Evolutionary conservation across 1,284 basidiomycete genomes (phyloP).

Genomic region (Cryptococcus sp.): DNA sequence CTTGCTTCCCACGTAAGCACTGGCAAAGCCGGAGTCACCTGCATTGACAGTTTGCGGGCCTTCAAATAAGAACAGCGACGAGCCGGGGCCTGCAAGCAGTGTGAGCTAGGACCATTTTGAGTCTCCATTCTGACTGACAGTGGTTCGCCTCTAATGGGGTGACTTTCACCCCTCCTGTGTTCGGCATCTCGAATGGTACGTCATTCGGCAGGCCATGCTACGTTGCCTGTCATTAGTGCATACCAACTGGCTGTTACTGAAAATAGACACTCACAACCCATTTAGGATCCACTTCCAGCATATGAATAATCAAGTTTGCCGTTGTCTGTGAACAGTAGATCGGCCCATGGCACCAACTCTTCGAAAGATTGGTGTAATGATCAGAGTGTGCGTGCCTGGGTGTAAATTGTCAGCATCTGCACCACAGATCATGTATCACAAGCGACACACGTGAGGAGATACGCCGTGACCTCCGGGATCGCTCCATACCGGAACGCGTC

Average conservation of each 20-base stretch:
- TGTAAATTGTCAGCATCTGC: neutral
- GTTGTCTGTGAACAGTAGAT: conserved; percentile 94
- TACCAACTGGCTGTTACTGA: too few relatives aligned
- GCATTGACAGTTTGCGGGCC: conserved; percentile 83
- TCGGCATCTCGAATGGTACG: conserved; percentile 66
- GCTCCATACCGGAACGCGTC: conserved; percentile 91
- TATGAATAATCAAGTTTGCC: conserved; percentile 83
- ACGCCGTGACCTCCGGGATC: conserved; percentile 82
- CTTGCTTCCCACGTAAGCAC: conserved; percentile 64
- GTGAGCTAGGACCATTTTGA: neutral
- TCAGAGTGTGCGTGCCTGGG: conserved; percentile 87
- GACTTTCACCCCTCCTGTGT: conserved; percentile 80
- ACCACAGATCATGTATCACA: neutral
- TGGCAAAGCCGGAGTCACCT: conserved; percentile 71
- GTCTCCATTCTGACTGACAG: conserved; percentile 55
- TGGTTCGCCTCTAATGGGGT: conserved; percentile 98
- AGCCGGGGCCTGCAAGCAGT: conserved; percentile 68
- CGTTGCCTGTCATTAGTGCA: conserved; percentile 8
- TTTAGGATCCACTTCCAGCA: conserved; percentile 78
- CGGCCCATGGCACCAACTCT: conserved; percentile 81
- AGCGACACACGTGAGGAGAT: conserved; percentile 72
- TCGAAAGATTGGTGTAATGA: conserved; percentile 85
- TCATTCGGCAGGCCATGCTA: conserved; percentile 68
- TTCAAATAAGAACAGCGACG: conserved; percentile 89
- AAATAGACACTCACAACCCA: conserved; percentile 66